Conservation (phyloP, 495 filamentous ascomycete species). For the Bathelium albidoporum region DNA sequence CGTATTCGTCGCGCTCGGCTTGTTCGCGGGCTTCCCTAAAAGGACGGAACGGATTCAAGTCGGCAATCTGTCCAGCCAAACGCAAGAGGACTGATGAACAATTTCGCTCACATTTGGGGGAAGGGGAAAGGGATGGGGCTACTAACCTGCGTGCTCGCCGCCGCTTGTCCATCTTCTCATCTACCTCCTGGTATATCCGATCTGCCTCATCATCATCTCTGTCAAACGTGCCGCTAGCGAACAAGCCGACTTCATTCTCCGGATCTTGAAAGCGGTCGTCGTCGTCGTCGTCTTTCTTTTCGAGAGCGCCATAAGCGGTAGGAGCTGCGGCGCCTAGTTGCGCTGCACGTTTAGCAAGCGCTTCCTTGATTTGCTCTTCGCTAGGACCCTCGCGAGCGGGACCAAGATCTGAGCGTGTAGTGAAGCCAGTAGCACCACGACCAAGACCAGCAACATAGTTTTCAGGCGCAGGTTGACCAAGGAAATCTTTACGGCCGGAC, state of each 20-base stretch:
- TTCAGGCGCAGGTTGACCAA: conserved; percentile 83
- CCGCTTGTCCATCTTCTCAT: conserved; percentile 90
- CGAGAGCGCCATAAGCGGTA: conserved; percentile 63
- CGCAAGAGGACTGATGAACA: conserved; percentile 24
- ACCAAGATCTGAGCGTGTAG: conserved; percentile 90
- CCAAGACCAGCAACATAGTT: conserved; percentile 98
- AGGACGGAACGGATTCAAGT: conserved; percentile 53
- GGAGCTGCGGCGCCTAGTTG: conserved; percentile 72
- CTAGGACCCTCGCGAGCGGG: conserved; percentile 94
- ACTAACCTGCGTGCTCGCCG: conserved; percentile 86
- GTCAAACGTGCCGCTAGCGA: conserved; percentile 87
- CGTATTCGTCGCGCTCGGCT: conserved; percentile 86
- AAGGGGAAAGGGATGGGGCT: conserved; percentile 20
- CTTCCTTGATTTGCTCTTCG: conserved; percentile 96
- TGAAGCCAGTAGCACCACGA: conserved; percentile 96
- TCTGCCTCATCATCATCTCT: conserved; percentile 96
- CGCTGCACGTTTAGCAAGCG: conserved; percentile 81
- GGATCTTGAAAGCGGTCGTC: conserved; percentile 88
- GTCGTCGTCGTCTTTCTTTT: conserved; percentile 64
- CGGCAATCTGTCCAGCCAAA: conserved; percentile 73
- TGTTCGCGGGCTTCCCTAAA: conserved; percentile 91
- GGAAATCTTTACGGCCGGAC: conserved; percentile 75
- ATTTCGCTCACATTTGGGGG: conserved; percentile 10
- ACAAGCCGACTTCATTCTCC: conserved; percentile 92
- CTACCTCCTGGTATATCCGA: conserved; percentile 85